Evolutionary conservation across 2,329 filamentous ascomycete genomes (phyloP).

Genomic region (Trichoderma semiorbis): DNA sequence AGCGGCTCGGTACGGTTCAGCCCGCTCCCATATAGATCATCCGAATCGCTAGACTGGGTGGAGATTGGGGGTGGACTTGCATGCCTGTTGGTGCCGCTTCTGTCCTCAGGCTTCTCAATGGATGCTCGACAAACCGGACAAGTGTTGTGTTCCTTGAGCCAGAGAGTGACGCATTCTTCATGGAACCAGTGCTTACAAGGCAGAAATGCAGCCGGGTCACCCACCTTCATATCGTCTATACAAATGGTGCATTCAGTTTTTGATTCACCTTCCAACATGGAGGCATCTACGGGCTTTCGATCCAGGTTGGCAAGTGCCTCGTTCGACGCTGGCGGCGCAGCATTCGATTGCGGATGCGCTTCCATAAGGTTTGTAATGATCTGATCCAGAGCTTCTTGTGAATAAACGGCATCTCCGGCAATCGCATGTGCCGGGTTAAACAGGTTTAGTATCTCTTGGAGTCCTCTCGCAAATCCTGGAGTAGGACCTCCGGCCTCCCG

Average conservation of each 20-base stretch:
- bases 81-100: constrained; percentile 14
- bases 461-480: constrained; percentile 31
- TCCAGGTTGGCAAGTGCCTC: constrained; percentile 71
- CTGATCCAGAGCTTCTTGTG: constrained; percentile 84
- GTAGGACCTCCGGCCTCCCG: constrained; percentile 25
- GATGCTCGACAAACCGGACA: constrained; percentile 76
- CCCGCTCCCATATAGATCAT: neutral
- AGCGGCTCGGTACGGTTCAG: constrained; percentile 1
- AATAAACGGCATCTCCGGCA: constrained; percentile 80
- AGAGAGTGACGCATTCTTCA: constrained; percentile 72
- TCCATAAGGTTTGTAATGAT: constrained; percentile 90
- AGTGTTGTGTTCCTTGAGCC: constrained; percentile 88
- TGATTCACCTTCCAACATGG: constrained; percentile 63
- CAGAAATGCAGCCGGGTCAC: constrained; percentile 70
- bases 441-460: constrained; percentile 54
- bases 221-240: constrained; percentile 76
- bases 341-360: constrained; percentile 69
- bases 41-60: neutral
- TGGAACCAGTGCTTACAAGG: constrained; percentile 97
- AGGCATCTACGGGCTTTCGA: constrained; percentile 64
- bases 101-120: constrained; percentile 41
- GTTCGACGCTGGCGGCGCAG: constrained; percentile 75
- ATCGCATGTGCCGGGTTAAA: constrained; percentile 51
- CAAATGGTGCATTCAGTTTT: constrained; percentile 92
- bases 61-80: neutral